Evolutionary conservation across 371 early-diverging fungal species (phyloP), one percentile per base, ranked within the genome.

Genomic region (Rhizopus sp.): DNA sequence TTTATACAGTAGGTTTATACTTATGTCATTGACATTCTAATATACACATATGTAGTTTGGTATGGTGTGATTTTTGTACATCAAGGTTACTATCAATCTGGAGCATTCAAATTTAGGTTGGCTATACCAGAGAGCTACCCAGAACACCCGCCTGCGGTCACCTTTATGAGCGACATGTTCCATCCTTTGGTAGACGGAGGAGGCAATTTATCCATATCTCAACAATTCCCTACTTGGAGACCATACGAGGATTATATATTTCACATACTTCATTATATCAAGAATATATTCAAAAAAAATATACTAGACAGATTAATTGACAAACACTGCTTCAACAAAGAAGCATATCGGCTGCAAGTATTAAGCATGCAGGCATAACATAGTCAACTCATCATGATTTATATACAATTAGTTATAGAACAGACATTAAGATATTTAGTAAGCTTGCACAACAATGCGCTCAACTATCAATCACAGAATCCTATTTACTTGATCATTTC

Each of bases 21-120:
- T 23, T 13, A 17, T n/a, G 16, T n/a, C 23, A 37, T 37, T 37
- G 13, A 6, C 6, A 34, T 16, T 30, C 16, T 9, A 30, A 17
- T 8, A 15, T 33, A 7, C n/a, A 51, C 2, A 33, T 15, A 31
- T 10, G 23, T 33, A 89, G 90, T 84, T 34, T 94, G 94, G 95
- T 87, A 90, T 63, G 96, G 93, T 7, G 87, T 88, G 1, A 59
- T 93, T 17, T 93, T 95, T 70, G 78, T 94, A 10, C 92, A 94
- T 71, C 85, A 89, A 55, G 95, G 94, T 9, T 90, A 88, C 66
- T 99, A 96, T 77, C 87, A 90, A 42, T 90, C 91, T 58, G 99
- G 94, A 0, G 93, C 96, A 8, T 93, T 98, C 77, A 93, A 93
- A 66, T 98, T 96, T 69, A 80, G 88, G 54, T 75, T 99, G 68